phyloP scores from a whole-genome alignment of 2,329 filamentous ascomycete species.

The Onygenales sp. region DNA sequence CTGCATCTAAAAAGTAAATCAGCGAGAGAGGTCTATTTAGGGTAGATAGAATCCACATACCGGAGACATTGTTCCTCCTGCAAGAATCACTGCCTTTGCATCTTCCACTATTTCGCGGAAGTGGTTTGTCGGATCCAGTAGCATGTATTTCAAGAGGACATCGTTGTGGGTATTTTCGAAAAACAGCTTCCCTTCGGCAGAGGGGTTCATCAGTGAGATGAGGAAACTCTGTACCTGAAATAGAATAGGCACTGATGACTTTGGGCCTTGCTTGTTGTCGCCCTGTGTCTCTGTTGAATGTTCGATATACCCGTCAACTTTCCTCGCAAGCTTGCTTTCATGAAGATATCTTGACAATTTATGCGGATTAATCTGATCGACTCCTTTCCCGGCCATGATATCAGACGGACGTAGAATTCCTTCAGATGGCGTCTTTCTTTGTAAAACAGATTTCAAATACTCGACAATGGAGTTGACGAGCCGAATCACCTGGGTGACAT shows the following conservation, averaged over 20 bases:
- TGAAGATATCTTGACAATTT: constrained; percentile 81
- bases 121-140: constrained; percentile 83
- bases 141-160: constrained; percentile 67
- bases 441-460: constrained; percentile 51
- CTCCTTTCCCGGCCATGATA: constrained; percentile 71
- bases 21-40: constrained; percentile 3
- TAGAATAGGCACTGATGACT: constrained; percentile 42
- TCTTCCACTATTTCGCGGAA: constrained; percentile 81
- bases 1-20: constrained; percentile 48
- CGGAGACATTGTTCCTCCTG: constrained; percentile 95
- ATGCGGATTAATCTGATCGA: constrained; percentile 91
- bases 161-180: constrained; percentile 38
- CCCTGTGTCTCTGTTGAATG: constrained; percentile 36
- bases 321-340: constrained; percentile 84
- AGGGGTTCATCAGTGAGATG: constrained; percentile 75
- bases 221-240: constrained; percentile 62
- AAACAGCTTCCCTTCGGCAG: constrained; percentile 55
- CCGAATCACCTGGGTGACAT: constrained; percentile 77
- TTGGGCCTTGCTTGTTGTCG: constrained; percentile 9
- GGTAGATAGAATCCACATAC: constrained; percentile 26
- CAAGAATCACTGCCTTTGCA: constrained; percentile 78
- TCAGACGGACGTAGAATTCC: constrained; percentile 61
- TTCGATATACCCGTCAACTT: constrained; percentile 79
- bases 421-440: constrained; percentile 40
- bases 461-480: constrained; percentile 68